Conservation (phyloP, 192 early-diverging fungal genomes). For the Backusella australiensis region DNA sequence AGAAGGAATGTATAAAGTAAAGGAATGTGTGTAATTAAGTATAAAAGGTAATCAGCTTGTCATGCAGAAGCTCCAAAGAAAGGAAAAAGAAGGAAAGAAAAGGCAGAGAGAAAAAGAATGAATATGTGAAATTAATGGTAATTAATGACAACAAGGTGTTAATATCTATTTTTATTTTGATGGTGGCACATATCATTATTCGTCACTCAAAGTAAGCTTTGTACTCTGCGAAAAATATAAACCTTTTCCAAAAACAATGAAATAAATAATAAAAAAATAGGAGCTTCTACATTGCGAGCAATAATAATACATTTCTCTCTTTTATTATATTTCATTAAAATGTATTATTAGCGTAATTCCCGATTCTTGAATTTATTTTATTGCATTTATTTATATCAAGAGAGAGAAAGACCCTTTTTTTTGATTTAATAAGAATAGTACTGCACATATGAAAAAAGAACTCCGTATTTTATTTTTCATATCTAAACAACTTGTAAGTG, state of each 20-base stretch:
- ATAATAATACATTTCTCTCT: neutral
- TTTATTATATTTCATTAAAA: neutral
- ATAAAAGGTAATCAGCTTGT: neutral
- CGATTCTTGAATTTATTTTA: neutral
- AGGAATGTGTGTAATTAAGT: neutral
- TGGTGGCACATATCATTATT: conserved; percentile 1
- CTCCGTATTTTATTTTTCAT: neutral
- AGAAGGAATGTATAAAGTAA: neutral
- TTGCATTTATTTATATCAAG: neutral
- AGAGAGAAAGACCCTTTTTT: neutral
- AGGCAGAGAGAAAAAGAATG: neutral
- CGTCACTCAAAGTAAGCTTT: neutral
- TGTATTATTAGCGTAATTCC: neutral
- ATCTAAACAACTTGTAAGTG: neutral
- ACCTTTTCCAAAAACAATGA: neutral
- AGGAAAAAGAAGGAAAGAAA: neutral
- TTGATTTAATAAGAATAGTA: neutral
- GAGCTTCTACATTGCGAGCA: neutral
- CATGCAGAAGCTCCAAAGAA: neutral
- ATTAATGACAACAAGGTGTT: conserved; percentile 7
- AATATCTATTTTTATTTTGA: conserved; percentile 5
- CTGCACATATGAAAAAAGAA: neutral
- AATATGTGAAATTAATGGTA: conserved; percentile 2
- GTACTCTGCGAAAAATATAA: neutral
- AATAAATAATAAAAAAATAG: conserved; percentile 1